Base-by-base conservation (phyloP, 352 stramenopile genomes). In the Globisporangium ultimum region DNA sequence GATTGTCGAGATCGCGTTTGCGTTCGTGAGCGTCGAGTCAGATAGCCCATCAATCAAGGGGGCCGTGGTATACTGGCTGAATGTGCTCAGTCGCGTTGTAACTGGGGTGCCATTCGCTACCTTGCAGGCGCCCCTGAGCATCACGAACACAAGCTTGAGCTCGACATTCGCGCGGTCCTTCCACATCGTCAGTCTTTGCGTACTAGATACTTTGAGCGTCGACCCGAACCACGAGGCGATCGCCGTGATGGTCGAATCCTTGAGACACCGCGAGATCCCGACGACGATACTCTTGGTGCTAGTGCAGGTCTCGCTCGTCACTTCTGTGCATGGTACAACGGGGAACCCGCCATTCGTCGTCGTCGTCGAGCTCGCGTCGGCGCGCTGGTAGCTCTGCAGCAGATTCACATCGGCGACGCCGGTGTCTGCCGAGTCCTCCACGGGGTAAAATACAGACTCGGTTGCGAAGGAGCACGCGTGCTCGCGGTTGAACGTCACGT, bases 191-290 rank as follows among this genome's bases (percentile, higher is more conserved):
- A 53, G 58, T 28, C 58, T 54, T 65, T 21, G 43, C 14, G 22
- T 15, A 18, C 40, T 12, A 5, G 9, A 10, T 14, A 15, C 24
- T 43, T 43, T 48, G 52, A 65, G 53, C 3, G 14, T 28, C 5
- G 11, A 28, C 2, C 24, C 52, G 36, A 60, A 4, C 59, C 59
- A 65, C 12, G 48, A 22, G 17, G 20, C 38, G 47, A 65, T 65
- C 36, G 11, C 46, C 14, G 42, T 13, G 36, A 65, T 42, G 13
- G 52, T 56, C 0, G 45, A 14, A 17, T 65, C 59, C 15, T 40
- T 24, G 34, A 65, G 53, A 7, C 52, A 65, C 43, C 43, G 32
- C 46, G 59, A 65, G 53, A 65, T 65, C 21, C 17, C 59, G 21
- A 60, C 45, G 17, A 56, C 53, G 22, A 60, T 22, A 3, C 7